Evolutionary conservation across 2,329 filamentous ascomycete genomes (phyloP).

Genomic region (Colletotrichum tanaceti): DNA sequence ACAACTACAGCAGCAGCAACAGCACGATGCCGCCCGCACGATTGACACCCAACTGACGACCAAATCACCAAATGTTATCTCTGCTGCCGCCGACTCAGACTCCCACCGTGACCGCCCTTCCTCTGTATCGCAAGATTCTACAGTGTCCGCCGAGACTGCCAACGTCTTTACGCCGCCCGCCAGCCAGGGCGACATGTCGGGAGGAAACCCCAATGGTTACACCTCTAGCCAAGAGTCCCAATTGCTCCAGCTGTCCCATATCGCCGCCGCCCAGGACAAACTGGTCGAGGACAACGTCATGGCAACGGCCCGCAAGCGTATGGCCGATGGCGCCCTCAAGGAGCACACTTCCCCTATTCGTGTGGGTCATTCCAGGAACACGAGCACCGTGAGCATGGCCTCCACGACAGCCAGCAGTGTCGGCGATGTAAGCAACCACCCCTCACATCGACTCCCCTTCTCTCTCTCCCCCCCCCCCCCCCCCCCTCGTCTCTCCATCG

Average conservation of each 20-base stretch:
- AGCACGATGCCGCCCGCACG: conserved; percentile 9
- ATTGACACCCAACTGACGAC: conserved; percentile 40
- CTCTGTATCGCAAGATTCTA: conserved; percentile 46
- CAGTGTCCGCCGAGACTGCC: conserved; percentile 45
- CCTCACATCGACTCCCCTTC: too few relatives aligned
- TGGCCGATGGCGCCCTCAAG: conserved; percentile 80
- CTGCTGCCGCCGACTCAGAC: conserved; percentile 28
- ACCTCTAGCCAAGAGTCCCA: conserved; percentile 67
- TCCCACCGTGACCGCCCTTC: conserved; percentile 28
- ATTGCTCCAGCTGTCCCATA: conserved; percentile 67
- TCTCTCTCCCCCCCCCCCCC: background rate
- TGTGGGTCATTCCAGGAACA: conserved; percentile 75
- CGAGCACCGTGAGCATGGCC: conserved; percentile 72
- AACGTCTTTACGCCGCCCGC: conserved; percentile 47
- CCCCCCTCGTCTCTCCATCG: too few relatives aligned
- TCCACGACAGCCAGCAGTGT: conserved; percentile 76
- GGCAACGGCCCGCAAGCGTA: conserved; percentile 74
- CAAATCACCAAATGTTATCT: conserved; percentile 43
- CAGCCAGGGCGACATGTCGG: conserved; percentile 43
- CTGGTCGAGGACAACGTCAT: conserved; percentile 53
- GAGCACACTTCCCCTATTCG: conserved; percentile 61
- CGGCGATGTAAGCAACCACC: conserved; percentile 72
- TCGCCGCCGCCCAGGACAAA: conserved; percentile 66
- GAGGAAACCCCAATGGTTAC: conserved; percentile 50
- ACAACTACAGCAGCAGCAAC: background rate